Conservation (phyloP, 192 early-diverging fungal genomes). For the Thamnidium elegans region DNA sequence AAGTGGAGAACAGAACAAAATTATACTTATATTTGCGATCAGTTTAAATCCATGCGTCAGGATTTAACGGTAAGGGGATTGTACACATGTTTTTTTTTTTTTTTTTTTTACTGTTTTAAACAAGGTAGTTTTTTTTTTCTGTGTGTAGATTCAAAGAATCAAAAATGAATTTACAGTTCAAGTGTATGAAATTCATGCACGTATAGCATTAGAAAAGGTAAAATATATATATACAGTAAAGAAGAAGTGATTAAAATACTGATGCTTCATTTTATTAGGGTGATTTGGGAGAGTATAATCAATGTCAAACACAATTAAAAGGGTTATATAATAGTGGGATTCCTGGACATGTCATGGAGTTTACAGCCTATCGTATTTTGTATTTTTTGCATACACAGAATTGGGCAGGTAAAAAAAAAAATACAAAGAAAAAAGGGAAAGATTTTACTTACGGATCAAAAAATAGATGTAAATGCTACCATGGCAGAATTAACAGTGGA, state of each 20-base stretch:
- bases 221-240: background rate
- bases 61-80: constrained; percentile 81
- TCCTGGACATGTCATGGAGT: constrained; percentile 81
- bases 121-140: background rate
- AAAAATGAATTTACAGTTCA: constrained; percentile 90
- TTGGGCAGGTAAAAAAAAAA: constrained; percentile 57
- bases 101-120: background rate
- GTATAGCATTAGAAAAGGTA: constrained; percentile 93
- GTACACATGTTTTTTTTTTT: background rate
- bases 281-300: constrained; percentile 97
- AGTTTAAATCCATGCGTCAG: constrained; percentile 93
- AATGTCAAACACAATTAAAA: constrained; percentile 94
- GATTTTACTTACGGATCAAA: background rate
- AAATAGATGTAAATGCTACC: constrained; percentile 75
- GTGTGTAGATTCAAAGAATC: constrained; percentile 77
- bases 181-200: constrained; percentile 93
- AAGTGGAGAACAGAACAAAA: constrained; percentile 86
- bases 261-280: constrained; percentile 43
- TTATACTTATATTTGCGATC: constrained; percentile 96
- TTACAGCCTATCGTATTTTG: constrained; percentile 89
- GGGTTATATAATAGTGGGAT: constrained; percentile 75
- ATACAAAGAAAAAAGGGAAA: background rate
- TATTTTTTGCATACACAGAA: constrained; percentile 89
- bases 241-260: no score
- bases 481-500: constrained; percentile 67